These are phyloP conservation scores for Coriaria nepalensis DNA, from an alignment of 306 rosid genomes.

Conservation along the genomic window DNA sequence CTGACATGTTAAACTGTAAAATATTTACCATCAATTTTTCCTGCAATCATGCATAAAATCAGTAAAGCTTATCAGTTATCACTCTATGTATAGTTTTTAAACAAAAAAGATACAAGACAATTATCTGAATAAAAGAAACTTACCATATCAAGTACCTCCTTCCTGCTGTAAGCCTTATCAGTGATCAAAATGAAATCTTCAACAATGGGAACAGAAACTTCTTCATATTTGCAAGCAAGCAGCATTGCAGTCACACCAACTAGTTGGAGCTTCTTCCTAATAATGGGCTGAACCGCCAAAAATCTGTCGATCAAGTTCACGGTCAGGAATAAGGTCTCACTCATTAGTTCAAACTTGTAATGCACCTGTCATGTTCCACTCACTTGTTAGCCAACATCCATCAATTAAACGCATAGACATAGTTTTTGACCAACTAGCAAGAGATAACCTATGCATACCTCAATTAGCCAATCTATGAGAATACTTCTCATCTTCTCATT, in stretches of 20 bases:
- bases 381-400: too few relatives aligned
- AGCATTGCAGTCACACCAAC: slow-evolving; percentile 56
- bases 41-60: slow-evolving; percentile 8
- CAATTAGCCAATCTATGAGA: slow-evolving; percentile 50
- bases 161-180: slow-evolving; percentile 36
- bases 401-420: too few relatives aligned
- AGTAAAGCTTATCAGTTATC: too few relatives aligned
- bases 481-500: slow-evolving; percentile 52
- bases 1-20: slow-evolving; percentile 41
- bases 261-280: slow-evolving; percentile 43
- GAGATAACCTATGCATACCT: slow-evolving; percentile 16
- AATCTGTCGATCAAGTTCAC: slow-evolving; percentile 47
- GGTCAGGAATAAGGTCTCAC: slow-evolving; percentile 41
- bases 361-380: slow-evolving; percentile 26
- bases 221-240: slow-evolving; percentile 49
- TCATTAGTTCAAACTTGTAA: slow-evolving; percentile 54
- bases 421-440: too few relatives aligned
- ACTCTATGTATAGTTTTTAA: not conserved
- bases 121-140: not conserved
- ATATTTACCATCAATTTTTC: slow-evolving; percentile 42
- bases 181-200: slow-evolving; percentile 52
- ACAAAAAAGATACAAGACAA: not conserved
- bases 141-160: slow-evolving; percentile 43
- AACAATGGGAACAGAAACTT: slow-evolving; percentile 47
- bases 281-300: slow-evolving; percentile 25